Evolutionary conservation across 108 stramenopile genomes (phyloP).

Genomic region (Pelagomonas calceolata): DNA sequence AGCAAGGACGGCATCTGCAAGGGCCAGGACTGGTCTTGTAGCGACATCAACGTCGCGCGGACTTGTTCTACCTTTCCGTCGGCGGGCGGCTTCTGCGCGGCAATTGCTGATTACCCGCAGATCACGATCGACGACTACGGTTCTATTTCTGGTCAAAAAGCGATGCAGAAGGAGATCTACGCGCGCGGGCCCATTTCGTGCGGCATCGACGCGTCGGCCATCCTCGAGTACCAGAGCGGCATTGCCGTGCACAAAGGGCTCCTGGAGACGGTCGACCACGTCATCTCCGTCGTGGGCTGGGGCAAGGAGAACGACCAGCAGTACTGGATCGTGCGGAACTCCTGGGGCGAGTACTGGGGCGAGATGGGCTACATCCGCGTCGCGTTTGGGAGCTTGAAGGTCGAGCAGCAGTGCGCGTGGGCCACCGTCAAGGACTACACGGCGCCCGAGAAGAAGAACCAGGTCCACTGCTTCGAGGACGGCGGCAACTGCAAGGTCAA

Average conservation of each 20-base stretch:
- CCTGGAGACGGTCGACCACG: constrained; percentile 56
- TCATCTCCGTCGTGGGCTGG: constrained; percentile 80
- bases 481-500: constrained; percentile 13
- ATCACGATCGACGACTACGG: constrained; percentile 84
- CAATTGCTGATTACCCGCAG: constrained; percentile 65
- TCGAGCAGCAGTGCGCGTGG: constrained; percentile 66
- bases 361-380: constrained; percentile 55
- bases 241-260: constrained; percentile 52
- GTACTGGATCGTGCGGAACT: constrained; percentile 83
- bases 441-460: not conserved
- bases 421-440: constrained; percentile 21
- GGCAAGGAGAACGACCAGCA: constrained; percentile 59
- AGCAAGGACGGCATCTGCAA: constrained; percentile 48
- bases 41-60: constrained; percentile 14
- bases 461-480: constrained; percentile 16
- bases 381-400: constrained; percentile 61
- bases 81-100: constrained; percentile 47
- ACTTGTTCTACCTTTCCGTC: constrained; percentile 64
- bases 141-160: constrained; percentile 32
- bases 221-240: constrained; percentile 63
- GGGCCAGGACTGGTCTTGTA: constrained; percentile 30
- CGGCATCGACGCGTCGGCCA: constrained; percentile 56
- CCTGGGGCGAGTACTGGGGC: constrained; percentile 52
- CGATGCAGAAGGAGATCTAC: constrained; percentile 75
- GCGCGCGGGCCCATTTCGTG: constrained; percentile 82